Base-by-base conservation (phyloP, 2,329 filamentous ascomycete species). In the Hymenoscyphus linearis region DNA sequence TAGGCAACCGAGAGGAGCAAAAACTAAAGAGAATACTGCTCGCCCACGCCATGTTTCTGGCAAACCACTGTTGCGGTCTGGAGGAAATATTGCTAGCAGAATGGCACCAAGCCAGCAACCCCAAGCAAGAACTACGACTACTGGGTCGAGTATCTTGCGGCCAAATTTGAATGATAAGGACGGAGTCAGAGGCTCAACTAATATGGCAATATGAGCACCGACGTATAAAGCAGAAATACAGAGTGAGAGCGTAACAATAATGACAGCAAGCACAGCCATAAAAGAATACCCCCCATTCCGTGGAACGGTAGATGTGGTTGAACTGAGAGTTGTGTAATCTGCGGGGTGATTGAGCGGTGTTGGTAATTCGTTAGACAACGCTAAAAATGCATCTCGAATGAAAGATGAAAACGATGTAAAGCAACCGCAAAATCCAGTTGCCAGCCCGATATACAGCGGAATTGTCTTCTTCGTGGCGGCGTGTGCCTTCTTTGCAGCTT, bases 391-490 rank as follows among this genome's bases (percentile, higher is more conserved):
- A 69, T 96, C 93, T 6, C 90, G 83, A 54, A 93, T 86, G 72
- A 96, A 96, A 22, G 87, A 86, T 0, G 92, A 96, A 75, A 96
- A 96, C 10, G 89, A 93, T 0, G 93, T 97, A 70, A 95, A 90
- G 66, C 89, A 93, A 64, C 93, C 91, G 70, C 91, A 96, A 74
- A 95, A 95, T 12, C 89, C 93, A 0, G 89, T 96, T 0, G 90
- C 85, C 5, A 97, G 83, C 57, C 90, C 93, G 62, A 96, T 88
- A 71, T 96, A 96, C 0, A 96, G 79, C 0, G 93, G 93, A 31
- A 96, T 89, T 0, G 89, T 90, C 77, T 96, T 96, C 73, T 96
- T 96, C 31, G 80, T 76, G 4, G 85, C 79, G 40, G 82, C 73
- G 70, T 89, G 84, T 1, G 79, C 80, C 70, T 87, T 83, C 67